Conservation (phyloP, 441 rosid species). For the Adansonia madagascariensis region DNA sequence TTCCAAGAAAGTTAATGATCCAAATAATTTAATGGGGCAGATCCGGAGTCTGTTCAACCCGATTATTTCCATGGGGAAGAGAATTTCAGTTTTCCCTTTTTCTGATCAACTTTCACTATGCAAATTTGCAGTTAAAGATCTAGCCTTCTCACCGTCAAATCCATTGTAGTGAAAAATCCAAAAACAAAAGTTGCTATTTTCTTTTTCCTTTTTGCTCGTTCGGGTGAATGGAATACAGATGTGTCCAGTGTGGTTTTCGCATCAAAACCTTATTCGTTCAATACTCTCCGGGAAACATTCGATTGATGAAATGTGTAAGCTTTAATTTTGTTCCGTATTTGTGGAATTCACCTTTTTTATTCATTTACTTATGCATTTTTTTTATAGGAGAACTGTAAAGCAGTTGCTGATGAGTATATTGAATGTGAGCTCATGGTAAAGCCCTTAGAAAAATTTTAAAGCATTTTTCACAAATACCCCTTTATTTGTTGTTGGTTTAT, state of each 20-base stretch:
- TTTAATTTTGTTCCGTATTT: not conserved
- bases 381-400: constrained; percentile 65
- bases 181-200: not conserved
- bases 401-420: constrained; percentile 73
- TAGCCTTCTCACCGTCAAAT: not conserved
- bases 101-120: not conserved
- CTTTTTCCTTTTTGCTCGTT: not conserved
- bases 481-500: constrained; percentile 1
- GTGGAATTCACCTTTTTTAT: not conserved
- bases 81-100: not conserved
- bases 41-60: not conserved
- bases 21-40: not conserved
- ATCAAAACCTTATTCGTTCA: constrained; percentile 67
- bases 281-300: constrained; percentile 81
- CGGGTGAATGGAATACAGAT: constrained; percentile 49
- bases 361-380: not conserved
- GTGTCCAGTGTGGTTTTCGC: constrained; percentile 65
- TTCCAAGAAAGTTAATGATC: not conserved
- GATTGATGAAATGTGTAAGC: constrained; percentile 82
- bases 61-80: not conserved
- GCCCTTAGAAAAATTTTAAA: not conserved
- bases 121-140: constrained; percentile 5
- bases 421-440: constrained; percentile 86
- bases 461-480: not conserved
- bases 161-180: not conserved